A percentile compares a stretch with the other conserved stretches of the same genome.
These are phyloP conservation scores for Fusarium sp. DNA, from an alignment of 2,329 filamentous ascomycete species.

Conservation along the genomic window DNA sequence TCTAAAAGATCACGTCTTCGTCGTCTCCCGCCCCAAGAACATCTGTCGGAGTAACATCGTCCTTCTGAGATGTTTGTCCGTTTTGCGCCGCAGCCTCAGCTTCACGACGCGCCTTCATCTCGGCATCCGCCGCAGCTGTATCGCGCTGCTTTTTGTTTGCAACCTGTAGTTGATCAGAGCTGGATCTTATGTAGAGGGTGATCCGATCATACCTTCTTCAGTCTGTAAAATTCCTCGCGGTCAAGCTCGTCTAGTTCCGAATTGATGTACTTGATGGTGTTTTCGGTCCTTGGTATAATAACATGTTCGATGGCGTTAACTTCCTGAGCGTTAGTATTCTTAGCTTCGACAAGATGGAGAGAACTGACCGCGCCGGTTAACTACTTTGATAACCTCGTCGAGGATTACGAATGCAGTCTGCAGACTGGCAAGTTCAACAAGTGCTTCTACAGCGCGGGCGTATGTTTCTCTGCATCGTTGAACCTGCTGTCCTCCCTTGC, in stretches of 20 bases:
- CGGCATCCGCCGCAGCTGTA: slow-evolving; percentile 75
- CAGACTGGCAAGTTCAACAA: slow-evolving; percentile 93
- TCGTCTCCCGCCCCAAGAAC: slow-evolving; percentile 81
- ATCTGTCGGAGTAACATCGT: slow-evolving; percentile 63
- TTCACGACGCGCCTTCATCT: slow-evolving; percentile 79
- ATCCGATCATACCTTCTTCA: slow-evolving; percentile 76
- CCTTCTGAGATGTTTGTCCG: slow-evolving; percentile 55
- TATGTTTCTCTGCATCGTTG: slow-evolving; percentile 96
- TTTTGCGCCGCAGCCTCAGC: slow-evolving; percentile 51
- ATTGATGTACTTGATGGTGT: slow-evolving; percentile 99
- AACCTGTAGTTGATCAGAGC: slow-evolving; percentile 58
- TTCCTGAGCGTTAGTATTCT: slow-evolving; percentile 49
- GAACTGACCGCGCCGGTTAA: slow-evolving; percentile 85
- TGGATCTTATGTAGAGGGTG: too few relatives aligned
- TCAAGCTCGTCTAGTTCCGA: slow-evolving; percentile 97
- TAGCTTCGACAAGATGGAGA: neutral
- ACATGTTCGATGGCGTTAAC: slow-evolving; percentile 97
- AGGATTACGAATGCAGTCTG: slow-evolving; percentile 98
- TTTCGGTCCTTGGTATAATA: slow-evolving; percentile 97
- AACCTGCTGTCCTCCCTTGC: slow-evolving; percentile 97
- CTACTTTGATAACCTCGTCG: slow-evolving; percentile 99
- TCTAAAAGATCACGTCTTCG: slow-evolving; percentile 86
- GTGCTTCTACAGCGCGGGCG: slow-evolving; percentile 91
- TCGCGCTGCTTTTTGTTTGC: slow-evolving; percentile 86
- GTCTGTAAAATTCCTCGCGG: slow-evolving; percentile 95